Evolutionary conservation across 805 yeast species (phyloP).

Genomic region (Metschnikowia gelsemii): DNA sequence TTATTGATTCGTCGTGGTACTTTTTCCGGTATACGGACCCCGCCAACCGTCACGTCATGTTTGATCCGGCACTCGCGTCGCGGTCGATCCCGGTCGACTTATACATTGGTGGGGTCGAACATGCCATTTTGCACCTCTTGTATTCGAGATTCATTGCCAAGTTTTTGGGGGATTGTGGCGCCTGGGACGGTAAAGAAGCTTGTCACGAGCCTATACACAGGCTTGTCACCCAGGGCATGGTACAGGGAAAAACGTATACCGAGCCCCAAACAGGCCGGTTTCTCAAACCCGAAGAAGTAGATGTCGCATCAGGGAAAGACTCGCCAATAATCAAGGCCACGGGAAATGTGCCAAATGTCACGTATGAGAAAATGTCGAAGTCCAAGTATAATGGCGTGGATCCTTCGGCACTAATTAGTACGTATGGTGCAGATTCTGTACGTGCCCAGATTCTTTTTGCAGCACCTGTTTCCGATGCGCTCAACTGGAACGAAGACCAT

Average conservation of each 20-base stretch:
- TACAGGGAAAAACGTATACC: constrained; percentile 80
- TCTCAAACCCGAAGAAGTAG: constrained; percentile 76
- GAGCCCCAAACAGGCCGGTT: constrained; percentile 74
- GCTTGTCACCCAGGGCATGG: constrained; percentile 96
- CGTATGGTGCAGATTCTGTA: constrained; percentile 90
- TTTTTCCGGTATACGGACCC: constrained; percentile 82
- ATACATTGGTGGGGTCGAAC: constrained; percentile 95
- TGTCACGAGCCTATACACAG: constrained; percentile 79
- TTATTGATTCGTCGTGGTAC: constrained; percentile 98
- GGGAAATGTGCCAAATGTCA: constrained; percentile 51
- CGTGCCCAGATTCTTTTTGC: constrained; percentile 91
- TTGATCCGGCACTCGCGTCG: constrained; percentile 50
- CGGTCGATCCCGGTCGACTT: constrained; percentile 77
- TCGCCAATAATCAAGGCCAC: constrained; percentile 50
- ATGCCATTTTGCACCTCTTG: constrained; percentile 87
- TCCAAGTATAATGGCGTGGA: constrained; percentile 94
- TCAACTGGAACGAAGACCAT: constrained; percentile 88
- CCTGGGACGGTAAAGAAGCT: constrained; percentile 60
- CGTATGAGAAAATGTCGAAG: constrained; percentile 94
- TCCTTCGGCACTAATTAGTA: constrained; percentile 69
- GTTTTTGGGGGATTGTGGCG: constrained; percentile 63
- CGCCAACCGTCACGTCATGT: constrained; percentile 54
- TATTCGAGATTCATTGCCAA: constrained; percentile 86
- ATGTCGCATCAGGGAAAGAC: constrained; percentile 35
- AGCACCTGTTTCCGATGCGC: constrained; percentile 79